A percentile compares a stretch with the other conserved stretches of the same genome.
These are phyloP conservation scores for Elsinoe ampelina DNA, from an alignment of 2,329 filamentous ascomycete genomes.

Conservation along the genomic window DNA sequence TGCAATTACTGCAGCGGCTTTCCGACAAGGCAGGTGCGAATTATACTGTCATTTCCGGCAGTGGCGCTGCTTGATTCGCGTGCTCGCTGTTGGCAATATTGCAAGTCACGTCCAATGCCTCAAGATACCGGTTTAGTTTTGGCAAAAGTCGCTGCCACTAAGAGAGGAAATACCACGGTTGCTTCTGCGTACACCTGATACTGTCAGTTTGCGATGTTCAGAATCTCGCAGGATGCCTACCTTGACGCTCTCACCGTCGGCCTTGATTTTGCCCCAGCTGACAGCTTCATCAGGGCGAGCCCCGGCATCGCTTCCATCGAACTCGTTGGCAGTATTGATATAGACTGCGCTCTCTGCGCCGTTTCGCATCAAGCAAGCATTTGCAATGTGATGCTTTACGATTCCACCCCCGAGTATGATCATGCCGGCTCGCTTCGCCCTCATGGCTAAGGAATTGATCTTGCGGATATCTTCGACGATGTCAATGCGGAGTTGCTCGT, in stretches of 20 bases:
- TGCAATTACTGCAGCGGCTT: no score
- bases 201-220: slow-evolving; percentile 7
- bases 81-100: no score
- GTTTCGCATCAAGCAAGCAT: slow-evolving; percentile 95
- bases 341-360: slow-evolving; percentile 95
- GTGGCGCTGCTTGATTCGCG: no score
- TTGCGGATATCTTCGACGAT: slow-evolving; percentile 88
- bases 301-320: slow-evolving; percentile 93
- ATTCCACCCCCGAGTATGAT: slow-evolving; percentile 89
- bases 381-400: slow-evolving; percentile 98
- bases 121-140: slow-evolving; percentile 22
- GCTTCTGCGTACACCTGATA: slow-evolving; percentile 54
- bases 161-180: slow-evolving; percentile 57
- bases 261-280: slow-evolving; percentile 97
- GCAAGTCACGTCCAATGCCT: background rate
- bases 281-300: slow-evolving; percentile 93
- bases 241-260: slow-evolving; percentile 81
- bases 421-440: slow-evolving; percentile 84
- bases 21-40: no score
- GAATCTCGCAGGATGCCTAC: slow-evolving; percentile 36
- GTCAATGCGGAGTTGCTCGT: slow-evolving; percentile 72
- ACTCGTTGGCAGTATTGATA: slow-evolving; percentile 95
- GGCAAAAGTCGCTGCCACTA: slow-evolving; percentile 59
- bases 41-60: no score
- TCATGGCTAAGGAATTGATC: slow-evolving; percentile 85